phyloP scores from a whole-genome alignment of 805 yeast species.

The Ogataea polymorpha region DNA sequence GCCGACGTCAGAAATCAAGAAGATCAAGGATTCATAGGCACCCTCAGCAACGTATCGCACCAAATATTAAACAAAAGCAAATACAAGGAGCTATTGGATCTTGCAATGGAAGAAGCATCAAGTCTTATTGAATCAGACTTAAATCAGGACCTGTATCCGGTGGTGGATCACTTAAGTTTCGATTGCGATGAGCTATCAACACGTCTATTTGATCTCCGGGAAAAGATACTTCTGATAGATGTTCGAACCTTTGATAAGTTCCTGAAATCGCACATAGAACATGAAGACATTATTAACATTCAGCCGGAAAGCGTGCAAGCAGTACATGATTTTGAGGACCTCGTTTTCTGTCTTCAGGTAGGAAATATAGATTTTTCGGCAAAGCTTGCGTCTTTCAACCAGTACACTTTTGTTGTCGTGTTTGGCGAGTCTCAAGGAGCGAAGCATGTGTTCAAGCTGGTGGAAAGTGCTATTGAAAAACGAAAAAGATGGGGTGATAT shows the following conservation, averaged over 20 bases:
- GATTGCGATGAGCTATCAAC: constrained; percentile 16
- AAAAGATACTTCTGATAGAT: constrained; percentile 36
- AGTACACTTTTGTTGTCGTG: constrained; percentile 36
- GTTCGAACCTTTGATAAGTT: constrained; percentile 35
- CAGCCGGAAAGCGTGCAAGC: constrained; percentile 35
- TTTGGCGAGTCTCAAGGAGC: constrained; percentile 35
- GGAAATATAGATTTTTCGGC: constrained; percentile 32
- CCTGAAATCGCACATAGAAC: constrained; percentile 35
- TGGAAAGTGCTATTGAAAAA: constrained; percentile 13
- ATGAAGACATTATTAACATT: constrained; percentile 36
- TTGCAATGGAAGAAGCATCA: constrained; percentile 15
- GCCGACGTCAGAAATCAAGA: constrained; percentile 12
- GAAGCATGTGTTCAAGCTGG: constrained; percentile 27
- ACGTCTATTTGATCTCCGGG: constrained; percentile 9
- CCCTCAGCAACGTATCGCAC: constrained; percentile 11
- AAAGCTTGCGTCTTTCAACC: constrained; percentile 30
- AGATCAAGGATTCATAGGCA: constrained; percentile 17
- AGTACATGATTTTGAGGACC: constrained; percentile 16
- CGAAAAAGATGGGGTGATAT: constrained; percentile 11
- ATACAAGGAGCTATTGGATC: constrained; percentile 14
- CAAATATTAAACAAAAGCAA: constrained; percentile 10
- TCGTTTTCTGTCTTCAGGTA: constrained; percentile 28
- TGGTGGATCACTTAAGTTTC: constrained; percentile 2
- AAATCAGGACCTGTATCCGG: constrained; percentile 17
- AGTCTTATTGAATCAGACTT: background rate